Evolutionary conservation across 2,329 filamentous ascomycete genomes (phyloP), one percentile per base, ranked within the genome.

Genomic region (Volutella citrinella): DNA sequence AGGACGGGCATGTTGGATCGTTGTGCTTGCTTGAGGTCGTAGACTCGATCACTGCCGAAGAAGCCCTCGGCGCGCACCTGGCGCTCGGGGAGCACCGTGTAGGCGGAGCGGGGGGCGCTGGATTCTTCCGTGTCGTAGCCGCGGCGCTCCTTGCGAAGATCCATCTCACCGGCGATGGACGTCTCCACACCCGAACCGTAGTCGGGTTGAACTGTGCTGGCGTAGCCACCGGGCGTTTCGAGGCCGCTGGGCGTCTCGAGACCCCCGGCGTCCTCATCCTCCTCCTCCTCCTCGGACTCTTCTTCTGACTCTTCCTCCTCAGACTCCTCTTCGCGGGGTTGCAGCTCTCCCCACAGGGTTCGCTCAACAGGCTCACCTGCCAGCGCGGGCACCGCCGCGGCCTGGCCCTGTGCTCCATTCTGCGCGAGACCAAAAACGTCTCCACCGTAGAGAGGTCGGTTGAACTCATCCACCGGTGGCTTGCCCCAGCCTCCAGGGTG

Each of bases 401-500:
- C 57, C 36, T 64, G 66, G 40, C 49, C 38, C 18, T 57, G 59
- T 17, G 54, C 54, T n/a, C 58, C 61, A n/a, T 60, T 61, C 26
- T 63, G 63, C 5, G 61, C 63, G 29, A 94, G 79, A 40, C 93
- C 93, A 56, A 95, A 96, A 15, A 97, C 87, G 61, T 98, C 93
- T 48, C 93, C 91, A 32, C 91, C 93, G 56, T 90, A 97, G 4
- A 96, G 69, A 1, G 93, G 90, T 31, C 87, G 74, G 60, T 95
- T 95, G 60, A 87, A 86, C 51, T 97, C 93, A 56, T 97, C 91
- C 1, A 95, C 82, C 0, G 93, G 93, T 1, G 93, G 91, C 60
- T 97, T 97, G 31, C 93, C 93, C 71, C 91, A 98, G 40, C 91
- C 90, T 40, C 93, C 93, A 7, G 91, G 89, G 49, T 91, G 86